A percentile compares a stretch with the other conserved stretches of the same genome.
phyloP scores from a whole-genome alignment of 192 early-diverging fungal genomes.

The Entomortierella lignicola region DNA sequence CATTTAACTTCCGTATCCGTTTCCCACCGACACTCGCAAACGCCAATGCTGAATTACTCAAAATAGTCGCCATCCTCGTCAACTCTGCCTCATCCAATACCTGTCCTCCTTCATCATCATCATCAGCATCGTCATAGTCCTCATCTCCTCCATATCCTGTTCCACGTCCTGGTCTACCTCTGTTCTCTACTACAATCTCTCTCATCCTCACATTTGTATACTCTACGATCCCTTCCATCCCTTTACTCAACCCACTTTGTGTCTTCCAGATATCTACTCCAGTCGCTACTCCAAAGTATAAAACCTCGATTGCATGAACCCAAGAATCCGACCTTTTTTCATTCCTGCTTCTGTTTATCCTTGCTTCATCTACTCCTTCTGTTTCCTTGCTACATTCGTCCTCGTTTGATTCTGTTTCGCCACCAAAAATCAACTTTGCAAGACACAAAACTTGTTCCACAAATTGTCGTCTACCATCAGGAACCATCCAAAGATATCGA shows the following conservation, averaged over 20 bases:
- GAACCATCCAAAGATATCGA: constrained; percentile 39
- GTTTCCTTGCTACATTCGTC: neutral
- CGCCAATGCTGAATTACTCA: constrained; percentile 35
- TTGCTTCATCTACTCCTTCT: neutral
- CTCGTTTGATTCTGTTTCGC: neutral
- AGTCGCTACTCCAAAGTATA: constrained; percentile 16
- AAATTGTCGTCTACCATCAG: constrained; percentile 29
- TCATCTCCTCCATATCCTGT: constrained; percentile 11
- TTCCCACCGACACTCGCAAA: constrained; percentile 22
- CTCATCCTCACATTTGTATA: constrained; percentile 28
- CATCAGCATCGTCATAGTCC: neutral
- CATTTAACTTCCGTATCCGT: constrained; percentile 16
- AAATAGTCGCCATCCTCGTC: constrained; percentile 21
- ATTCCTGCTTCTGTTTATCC: neutral
- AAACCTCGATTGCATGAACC: constrained; percentile 16
- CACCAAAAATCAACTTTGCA: constrained; percentile 10
- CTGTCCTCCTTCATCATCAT: neutral
- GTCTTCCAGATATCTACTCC: constrained; percentile 13
- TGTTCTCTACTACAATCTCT: constrained; percentile 31
- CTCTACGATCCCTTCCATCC: constrained; percentile 5
- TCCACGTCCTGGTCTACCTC: constrained; percentile 7
- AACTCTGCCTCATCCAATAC: constrained; percentile 24
- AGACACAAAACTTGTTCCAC: constrained; percentile 29
- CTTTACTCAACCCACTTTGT: neutral
- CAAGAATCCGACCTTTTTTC: neutral